Percentiles rank a stretch among this genome's conserved stretches.
Evolutionary conservation across 2,329 filamentous ascomycete genomes (phyloP).

Genomic region (Westerdykella aurantiaca): DNA sequence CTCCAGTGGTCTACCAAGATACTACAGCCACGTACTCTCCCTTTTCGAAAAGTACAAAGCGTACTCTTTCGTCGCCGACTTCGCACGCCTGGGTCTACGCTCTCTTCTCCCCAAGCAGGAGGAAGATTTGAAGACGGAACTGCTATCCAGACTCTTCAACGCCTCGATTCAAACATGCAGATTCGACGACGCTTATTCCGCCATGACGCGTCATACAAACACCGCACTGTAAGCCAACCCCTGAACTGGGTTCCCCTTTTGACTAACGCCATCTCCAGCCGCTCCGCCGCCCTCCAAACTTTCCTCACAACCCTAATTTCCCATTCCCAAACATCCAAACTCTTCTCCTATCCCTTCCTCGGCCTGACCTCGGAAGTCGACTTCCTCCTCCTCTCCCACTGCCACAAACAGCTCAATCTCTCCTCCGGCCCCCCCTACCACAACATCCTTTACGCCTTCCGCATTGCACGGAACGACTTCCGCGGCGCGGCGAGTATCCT

Average conservation of each 20-base stretch:
- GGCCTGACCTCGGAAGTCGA: constrained; percentile 75
- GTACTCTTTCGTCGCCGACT: constrained; percentile 77
- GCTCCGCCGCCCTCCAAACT: constrained; percentile 63
- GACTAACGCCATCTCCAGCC: constrained; percentile 34
- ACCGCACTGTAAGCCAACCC: constrained; percentile 49
- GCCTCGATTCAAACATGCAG: constrained; percentile 72
- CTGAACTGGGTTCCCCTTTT: not conserved
- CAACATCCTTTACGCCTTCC: constrained; percentile 86
- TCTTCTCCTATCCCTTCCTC: constrained; percentile 73
- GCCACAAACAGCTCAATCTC: constrained; percentile 62
- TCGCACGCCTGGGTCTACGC: constrained; percentile 64
- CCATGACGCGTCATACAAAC: constrained; percentile 67
- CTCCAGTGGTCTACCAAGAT: constrained; percentile 70
- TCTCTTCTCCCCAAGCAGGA: constrained; percentile 24
- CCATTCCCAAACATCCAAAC: constrained; percentile 28
- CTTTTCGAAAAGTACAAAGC: constrained; percentile 74
- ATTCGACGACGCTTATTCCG: constrained; percentile 77
- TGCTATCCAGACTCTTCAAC: constrained; percentile 78
- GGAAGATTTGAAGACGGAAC: constrained; percentile 36
- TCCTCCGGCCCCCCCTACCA: constrained; percentile 63
- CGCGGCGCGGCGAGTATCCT: constrained; percentile 63
- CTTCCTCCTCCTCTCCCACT: constrained; percentile 66
- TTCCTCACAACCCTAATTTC: constrained; percentile 47
- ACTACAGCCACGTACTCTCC: constrained; percentile 78
- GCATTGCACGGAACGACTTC: constrained; percentile 77